Conservation (phyloP, 306 rosid species). For the Cicer judaicum region DNA sequence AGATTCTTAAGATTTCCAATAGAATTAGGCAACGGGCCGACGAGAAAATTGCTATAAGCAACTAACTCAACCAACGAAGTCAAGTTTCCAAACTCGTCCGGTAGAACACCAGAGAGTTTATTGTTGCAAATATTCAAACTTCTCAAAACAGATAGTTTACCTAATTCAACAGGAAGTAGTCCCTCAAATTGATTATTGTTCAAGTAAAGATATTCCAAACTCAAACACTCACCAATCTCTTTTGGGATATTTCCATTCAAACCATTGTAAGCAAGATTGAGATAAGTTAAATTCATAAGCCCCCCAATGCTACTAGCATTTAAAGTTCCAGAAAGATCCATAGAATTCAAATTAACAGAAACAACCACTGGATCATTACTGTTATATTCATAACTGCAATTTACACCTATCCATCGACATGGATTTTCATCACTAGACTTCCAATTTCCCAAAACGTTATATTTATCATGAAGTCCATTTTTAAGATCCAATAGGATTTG, state of each 20-base stretch:
- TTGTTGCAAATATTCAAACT: conserved; percentile 82
- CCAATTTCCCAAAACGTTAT: conserved; percentile 62
- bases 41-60: conserved; percentile 74
- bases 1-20: conserved; percentile 81
- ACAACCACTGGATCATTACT: conserved; percentile 52
- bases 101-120: conserved; percentile 65
- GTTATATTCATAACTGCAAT: conserved; percentile 54
- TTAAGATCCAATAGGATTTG: conserved; percentile 69
- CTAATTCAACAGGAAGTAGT: conserved; percentile 69
- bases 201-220: conserved; percentile 60
- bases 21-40: conserved; percentile 77
- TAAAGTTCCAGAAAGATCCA: conserved; percentile 74
- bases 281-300: conserved; percentile 61
- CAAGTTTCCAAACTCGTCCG: conserved; percentile 79
- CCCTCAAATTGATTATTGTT: conserved; percentile 77
- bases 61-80: conserved; percentile 72
- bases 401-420: conserved; percentile 80
- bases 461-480: conserved; percentile 56
- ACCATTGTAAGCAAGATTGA: conserved; percentile 64
- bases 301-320: conserved; percentile 61
- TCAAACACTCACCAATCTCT: conserved; percentile 76
- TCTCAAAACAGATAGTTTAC: conserved; percentile 62
- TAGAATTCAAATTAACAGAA: conserved; percentile 63
- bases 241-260: conserved; percentile 67
- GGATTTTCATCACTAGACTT: conserved; percentile 73